Base-by-base conservation (phyloP, 805 yeast genomes). In the Saccharomyces kudriavzevii region DNA sequence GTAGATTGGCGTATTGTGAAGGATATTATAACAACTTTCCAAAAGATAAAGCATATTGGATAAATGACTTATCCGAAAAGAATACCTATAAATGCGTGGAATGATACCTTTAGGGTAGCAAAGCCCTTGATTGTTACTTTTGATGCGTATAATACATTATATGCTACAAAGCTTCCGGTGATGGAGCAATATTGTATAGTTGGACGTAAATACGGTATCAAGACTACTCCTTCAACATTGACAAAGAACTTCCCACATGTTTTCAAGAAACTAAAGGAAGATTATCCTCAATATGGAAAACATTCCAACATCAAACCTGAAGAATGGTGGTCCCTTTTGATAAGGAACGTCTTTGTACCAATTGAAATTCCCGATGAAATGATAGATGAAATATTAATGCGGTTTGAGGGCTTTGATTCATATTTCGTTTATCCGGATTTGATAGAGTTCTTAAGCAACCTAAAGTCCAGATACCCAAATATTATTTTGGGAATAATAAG, bases 101-200 rank as follows among this genome's bases (percentile, higher is more conserved):
- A 50, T 2, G 45, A 31, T 10, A 47, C 47, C 11, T n/a, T 45
- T 9, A 56, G 51, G 52, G 54, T 56, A 10, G 47, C 49, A n/a
- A 31, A 49, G 13, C 83, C 84, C 5, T 71, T 70, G 43, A 63
- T 83, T 3, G 67, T 85, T 0, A 80, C 89, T 0, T 76, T 85
- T 52, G 92, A 85, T 66, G 87, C 84, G 0, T 85, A 83, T 68
- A 83, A 81, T 46, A 85, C 91, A 0, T 65, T 85, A 8, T 84
- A 83, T 62, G 70, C 78, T 0, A 86, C 90, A 2, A 73, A 71
- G 20, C 68, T 69, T 28, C 80, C 87, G 0, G 77, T 85, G 0
- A 67, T 78, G 45, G 67, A 70, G n/a, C 84, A 79, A 56, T 85
- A 85, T 60, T 70, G 75, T 46, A 64, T 70, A 2, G 75, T 83